A percentile compares a stretch with the other conserved stretches of the same genome.
These are phyloP conservation scores for Pichia cabralensis DNA, from an alignment of 805 yeast genomes.

Conservation along the genomic window DNA sequence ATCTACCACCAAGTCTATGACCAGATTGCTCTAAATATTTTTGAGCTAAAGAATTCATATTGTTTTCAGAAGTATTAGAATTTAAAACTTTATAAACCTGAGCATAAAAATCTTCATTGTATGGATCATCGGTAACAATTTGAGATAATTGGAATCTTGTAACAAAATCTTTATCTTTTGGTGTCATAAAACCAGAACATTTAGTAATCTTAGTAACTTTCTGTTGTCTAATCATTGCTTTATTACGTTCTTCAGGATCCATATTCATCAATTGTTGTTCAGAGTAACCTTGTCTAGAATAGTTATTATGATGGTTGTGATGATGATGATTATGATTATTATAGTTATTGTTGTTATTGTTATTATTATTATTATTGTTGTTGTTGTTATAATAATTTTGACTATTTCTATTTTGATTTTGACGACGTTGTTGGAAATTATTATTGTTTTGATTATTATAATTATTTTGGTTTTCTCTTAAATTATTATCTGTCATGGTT, in stretches of 20 bases:
- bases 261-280: constrained; percentile 32
- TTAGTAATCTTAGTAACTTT: constrained; percentile 67
- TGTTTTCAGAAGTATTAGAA: constrained; percentile 44
- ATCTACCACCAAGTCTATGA: constrained; percentile 78
- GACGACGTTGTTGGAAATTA: neutral
- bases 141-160: constrained; percentile 91
- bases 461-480: too few relatives aligned
- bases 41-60: constrained; percentile 77
- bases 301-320: constrained; percentile 12
- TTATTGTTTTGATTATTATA: constrained; percentile 5
- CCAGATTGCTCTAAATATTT: constrained; percentile 89
- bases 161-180: constrained; percentile 92
- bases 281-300: constrained; percentile 19
- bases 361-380: constrained; percentile 8
- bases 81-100: constrained; percentile 81
- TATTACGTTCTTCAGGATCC: constrained; percentile 65
- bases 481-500: too few relatives aligned
- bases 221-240: constrained; percentile 56
- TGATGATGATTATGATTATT: constrained; percentile 9
- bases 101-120: constrained; percentile 91
- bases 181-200: constrained; percentile 92
- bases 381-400: constrained; percentile 2
- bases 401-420: neutral
- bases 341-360: constrained; percentile 4
- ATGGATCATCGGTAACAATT: constrained; percentile 94